A percentile compares a stretch with the other conserved stretches of the same genome.
These are phyloP conservation scores for Boletus barrowsii DNA, from an alignment of 768 basidiomycete genomes.

Conservation along the genomic window DNA sequence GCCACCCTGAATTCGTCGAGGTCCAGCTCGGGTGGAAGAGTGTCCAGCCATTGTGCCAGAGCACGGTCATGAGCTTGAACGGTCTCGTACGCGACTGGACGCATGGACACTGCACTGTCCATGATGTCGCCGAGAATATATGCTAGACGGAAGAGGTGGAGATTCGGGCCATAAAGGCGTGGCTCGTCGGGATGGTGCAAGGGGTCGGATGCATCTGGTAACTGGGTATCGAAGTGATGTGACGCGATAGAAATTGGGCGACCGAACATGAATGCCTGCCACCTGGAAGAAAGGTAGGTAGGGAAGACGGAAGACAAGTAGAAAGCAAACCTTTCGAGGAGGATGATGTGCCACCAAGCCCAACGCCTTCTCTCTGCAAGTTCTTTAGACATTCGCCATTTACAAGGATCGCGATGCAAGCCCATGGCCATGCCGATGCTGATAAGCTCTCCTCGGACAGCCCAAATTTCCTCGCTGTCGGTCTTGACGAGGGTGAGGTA, in stretches of 20 bases:
- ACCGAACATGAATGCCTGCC: conserved; percentile 88
- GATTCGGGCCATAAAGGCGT: conserved; percentile 69
- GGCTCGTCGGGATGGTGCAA: conserved; percentile 46
- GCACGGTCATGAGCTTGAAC: conserved; percentile 71
- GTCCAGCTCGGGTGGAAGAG: conserved; percentile 69
- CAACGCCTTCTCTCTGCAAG: conserved; percentile 76
- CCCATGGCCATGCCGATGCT: conserved; percentile 81
- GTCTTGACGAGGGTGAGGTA: conserved; percentile 71
- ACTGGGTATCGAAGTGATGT: conserved; percentile 79
- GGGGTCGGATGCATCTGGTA: conserved; percentile 63
- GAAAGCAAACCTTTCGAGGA: conserved; percentile 66
- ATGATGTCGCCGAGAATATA: conserved; percentile 81
- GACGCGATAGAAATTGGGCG: conserved; percentile 72
- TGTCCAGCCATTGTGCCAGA: conserved; percentile 72
- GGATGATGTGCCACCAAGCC: conserved; percentile 89
- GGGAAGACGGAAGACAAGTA: conserved; percentile 1
- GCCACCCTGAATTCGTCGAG: conserved; percentile 76
- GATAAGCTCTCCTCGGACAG: conserved; percentile 66
- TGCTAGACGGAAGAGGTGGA: conserved; percentile 73
- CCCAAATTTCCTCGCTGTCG: conserved; percentile 81
- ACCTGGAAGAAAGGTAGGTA: conserved; percentile 41
- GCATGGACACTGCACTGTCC: conserved; percentile 78
- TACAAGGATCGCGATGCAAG: conserved; percentile 80
- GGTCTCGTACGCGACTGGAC: conserved; percentile 73
- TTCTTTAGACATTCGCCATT: conserved; percentile 67